Conservation (phyloP, 2,329 filamentous ascomycete species). For the Penicillium sp. region DNA sequence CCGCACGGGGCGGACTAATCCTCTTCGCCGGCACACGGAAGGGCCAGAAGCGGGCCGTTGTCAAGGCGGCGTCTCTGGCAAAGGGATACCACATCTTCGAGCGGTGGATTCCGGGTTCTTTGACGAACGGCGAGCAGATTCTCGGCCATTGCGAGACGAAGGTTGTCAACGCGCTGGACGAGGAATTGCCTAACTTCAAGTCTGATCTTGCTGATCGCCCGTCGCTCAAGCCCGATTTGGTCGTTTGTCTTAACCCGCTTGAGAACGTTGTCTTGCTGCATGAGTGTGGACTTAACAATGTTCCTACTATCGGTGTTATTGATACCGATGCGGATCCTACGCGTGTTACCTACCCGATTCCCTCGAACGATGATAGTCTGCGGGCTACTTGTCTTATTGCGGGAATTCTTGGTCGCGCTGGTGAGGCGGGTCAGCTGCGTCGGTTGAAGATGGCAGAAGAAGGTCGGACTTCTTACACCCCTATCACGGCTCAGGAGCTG, state of each 20-base stretch:
- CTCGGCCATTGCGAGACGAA: constrained; percentile 68
- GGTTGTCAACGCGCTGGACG: constrained; percentile 75
- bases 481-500: constrained; percentile 25
- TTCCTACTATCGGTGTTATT: constrained; percentile 91
- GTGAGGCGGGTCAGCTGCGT: constrained; percentile 69
- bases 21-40: constrained; percentile 86
- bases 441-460: constrained; percentile 62
- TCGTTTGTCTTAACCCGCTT: constrained; percentile 86
- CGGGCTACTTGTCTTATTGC: constrained; percentile 79
- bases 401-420: constrained; percentile 81
- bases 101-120: constrained; percentile 85
- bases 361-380: constrained; percentile 94
- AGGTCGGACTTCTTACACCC: constrained; percentile 62
- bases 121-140: constrained; percentile 92
- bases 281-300: constrained; percentile 82
- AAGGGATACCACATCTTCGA: constrained; percentile 85
- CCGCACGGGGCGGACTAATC: constrained; percentile 77
- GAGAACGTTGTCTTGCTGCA: constrained; percentile 90
- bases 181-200: constrained; percentile 63
- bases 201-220: constrained; percentile 62
- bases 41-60: constrained; percentile 77
- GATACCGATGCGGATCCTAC: constrained; percentile 92
- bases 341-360: constrained; percentile 94
- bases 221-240: constrained; percentile 80
- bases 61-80: constrained; percentile 74